Base-by-base conservation (phyloP, 1,284 basidiomycete species). In the Schizophyllum commune region DNA sequence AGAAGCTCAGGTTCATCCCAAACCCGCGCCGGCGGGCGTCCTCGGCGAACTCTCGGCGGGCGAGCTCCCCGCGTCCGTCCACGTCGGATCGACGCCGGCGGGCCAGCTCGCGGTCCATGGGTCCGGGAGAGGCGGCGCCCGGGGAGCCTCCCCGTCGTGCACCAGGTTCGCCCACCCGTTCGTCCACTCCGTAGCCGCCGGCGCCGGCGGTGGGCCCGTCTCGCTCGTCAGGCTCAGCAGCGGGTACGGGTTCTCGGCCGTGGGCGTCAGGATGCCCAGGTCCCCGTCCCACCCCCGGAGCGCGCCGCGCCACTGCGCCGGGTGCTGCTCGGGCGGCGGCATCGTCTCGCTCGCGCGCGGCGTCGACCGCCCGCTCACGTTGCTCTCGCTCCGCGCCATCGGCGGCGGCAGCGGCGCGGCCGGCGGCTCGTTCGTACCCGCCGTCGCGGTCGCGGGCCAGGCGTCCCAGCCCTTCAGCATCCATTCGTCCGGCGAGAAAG, bases 1-100 rank as follows among this genome's bases (percentile, higher is more conserved):
- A 72, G 61, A 55, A 55, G 27, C 19, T 47, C 39, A 47, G 17
- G 39, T 47, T 47, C 39, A 47, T 60, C 52, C 11, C 54, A 34
- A 55, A 27, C 19, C 15, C 27, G 32, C 22, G 57, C 52, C 22
- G 32, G 39, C 33, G 52, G 52, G 20, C 52, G 52, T n/a, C 52
- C 32, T 55, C 55, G 57, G 39, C 33, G 56, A 52, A 52, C 47
- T n/a, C 53, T 20, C 54, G 57, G 32, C 34, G 58, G 34, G 51
- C 52, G 60, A 56, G 60, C 27, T 47, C 39, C 39, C 39, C 39
- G 39, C 39, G 39, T 47, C 39, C 39, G 39, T 47, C 39, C 39
- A 47, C 39, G 39, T 47, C 39, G 9, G 39, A 47, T 47, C 39
- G 39, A 17, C 39, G 39, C 39, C 39, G 39, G 39, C 39, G 39